Base-by-base conservation (phyloP, 129 eudicot genomes). In the Escallonia herrerae region DNA sequence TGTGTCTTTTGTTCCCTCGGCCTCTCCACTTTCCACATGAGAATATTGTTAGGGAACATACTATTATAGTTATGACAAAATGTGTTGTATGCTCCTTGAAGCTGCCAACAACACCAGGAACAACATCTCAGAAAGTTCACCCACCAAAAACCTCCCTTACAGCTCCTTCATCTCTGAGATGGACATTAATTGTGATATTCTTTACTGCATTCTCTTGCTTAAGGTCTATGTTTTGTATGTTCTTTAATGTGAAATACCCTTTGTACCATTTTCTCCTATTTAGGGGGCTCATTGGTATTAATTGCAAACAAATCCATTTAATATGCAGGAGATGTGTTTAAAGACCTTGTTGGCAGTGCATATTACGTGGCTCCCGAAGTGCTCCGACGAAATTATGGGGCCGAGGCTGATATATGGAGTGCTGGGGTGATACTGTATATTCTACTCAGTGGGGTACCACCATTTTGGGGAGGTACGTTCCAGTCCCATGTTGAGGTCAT, bases 281-380 rank as follows among this genome's bases (percentile, higher is more conserved):
- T 49, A 48, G 22, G 40, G 55, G 72, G 67, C 71, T 47, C 63
- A 38, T 6, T 49, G 55, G n/a, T 69, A 15, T 55, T 40, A 51
- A 22, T 53, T 56, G 54, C 71, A 48, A 46, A 12, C 69, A 49
- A 22, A 62, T 67, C 58, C 43, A 40, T 53, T 67, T 67, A 49
- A 70, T 63, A 63, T 83, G 69, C 86, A 93, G 98, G 98, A 53
- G 96, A 93, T 72, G 81, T 76, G 6, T 88, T 88, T 67, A 85
- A 43, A 65, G 98, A 93, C 75, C 98, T 93, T 56, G 98, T 93
- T 56, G 98, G 98, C 40, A 93, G 98, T 79, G 98, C 98, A 63
- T 93, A 93, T 73, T 93, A 93, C 83, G 96, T 93, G 50, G 98
- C 98, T 58, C 95, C 96, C 61, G 98, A 93, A 80, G 96, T 93